These are phyloP conservation scores for Cupressus sempervirens DNA, from an alignment of 75 land plant species.

Conservation along the genomic window DNA sequence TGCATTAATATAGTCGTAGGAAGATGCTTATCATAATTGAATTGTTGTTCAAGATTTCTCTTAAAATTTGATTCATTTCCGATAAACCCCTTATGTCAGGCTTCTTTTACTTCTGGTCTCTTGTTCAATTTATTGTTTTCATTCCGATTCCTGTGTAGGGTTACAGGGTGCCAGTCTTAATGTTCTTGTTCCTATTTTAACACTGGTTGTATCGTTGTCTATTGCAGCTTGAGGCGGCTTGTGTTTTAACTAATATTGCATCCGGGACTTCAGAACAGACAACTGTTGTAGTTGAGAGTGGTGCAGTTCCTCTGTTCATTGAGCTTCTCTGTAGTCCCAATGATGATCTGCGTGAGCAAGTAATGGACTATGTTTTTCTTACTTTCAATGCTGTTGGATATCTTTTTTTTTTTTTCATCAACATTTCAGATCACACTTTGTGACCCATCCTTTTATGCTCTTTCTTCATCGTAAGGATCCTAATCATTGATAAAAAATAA, in stretches of 20 bases:
- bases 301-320: slow-evolving; percentile 80
- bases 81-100: background rate
- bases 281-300: slow-evolving; percentile 71
- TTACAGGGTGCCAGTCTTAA: background rate
- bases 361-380: slow-evolving; percentile 1
- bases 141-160: too few relatives aligned
- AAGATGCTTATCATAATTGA: background rate
- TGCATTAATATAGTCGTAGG: background rate
- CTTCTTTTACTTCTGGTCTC: background rate
- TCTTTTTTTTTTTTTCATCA: too few relatives aligned
- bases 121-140: too few relatives aligned
- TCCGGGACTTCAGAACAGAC: slow-evolving; percentile 92
- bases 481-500: too few relatives aligned
- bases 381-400: too few relatives aligned
- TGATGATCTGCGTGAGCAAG: slow-evolving; percentile 92
- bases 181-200: background rate
- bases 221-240: slow-evolving; percentile 91
- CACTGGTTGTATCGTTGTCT: background rate
- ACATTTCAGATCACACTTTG: too few relatives aligned
- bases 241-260: slow-evolving; percentile 88
- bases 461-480: too few relatives aligned
- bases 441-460: too few relatives aligned
- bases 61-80: background rate
- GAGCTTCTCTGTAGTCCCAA: slow-evolving; percentile 71
- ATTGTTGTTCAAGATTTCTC: background rate